Evolutionary conservation across 805 yeast genomes (phyloP).

Genomic region (Saccharomycopsis microspora): DNA sequence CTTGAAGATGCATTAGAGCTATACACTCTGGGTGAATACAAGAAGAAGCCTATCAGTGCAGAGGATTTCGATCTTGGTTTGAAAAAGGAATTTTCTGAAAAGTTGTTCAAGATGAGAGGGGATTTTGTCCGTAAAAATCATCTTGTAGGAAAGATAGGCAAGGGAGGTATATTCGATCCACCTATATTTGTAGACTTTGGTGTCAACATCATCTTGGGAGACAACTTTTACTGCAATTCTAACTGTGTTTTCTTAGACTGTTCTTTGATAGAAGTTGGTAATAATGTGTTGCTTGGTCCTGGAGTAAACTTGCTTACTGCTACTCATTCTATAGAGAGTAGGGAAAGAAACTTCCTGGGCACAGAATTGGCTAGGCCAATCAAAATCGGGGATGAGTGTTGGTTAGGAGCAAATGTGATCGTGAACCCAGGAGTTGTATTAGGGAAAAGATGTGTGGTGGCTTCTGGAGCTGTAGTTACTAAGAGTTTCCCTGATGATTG

Average conservation of each 20-base stretch:
- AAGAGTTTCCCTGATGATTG: constrained; percentile 42
- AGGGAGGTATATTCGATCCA: constrained; percentile 35
- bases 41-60: neutral
- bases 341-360: constrained; percentile 24
- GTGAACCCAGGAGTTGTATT: constrained; percentile 57
- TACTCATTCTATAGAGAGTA: constrained; percentile 48
- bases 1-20: neutral
- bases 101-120: neutral
- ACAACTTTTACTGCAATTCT: constrained; percentile 49
- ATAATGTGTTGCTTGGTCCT: constrained; percentile 52
- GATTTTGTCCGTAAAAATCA: constrained; percentile 12
- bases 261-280: constrained; percentile 48
- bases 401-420: constrained; percentile 50
- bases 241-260: constrained; percentile 44
- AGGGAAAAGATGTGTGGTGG: constrained; percentile 51
- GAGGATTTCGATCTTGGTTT: neutral
- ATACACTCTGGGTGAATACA: neutral
- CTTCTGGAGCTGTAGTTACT: constrained; percentile 58
- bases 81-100: neutral
- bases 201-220: constrained; percentile 44
- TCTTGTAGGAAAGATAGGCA: constrained; percentile 39
- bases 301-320: constrained; percentile 50
- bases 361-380: constrained; percentile 48
- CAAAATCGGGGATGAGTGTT: constrained; percentile 49
- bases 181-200: constrained; percentile 63